Conservation (phyloP, 2,329 filamentous ascomycete genomes). For the Fusarium nanum region DNA sequence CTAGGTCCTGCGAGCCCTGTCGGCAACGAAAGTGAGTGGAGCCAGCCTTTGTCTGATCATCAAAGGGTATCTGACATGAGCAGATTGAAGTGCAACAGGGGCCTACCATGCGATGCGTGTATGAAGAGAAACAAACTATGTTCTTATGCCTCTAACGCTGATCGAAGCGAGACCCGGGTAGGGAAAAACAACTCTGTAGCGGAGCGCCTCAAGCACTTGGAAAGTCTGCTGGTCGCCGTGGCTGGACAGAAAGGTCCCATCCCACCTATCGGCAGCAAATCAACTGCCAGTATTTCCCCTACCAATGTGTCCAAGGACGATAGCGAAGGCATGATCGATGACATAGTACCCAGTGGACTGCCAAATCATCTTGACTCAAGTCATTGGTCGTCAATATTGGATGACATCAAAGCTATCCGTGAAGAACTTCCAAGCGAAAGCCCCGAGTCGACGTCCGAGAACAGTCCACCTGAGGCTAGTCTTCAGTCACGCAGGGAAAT, state of each 20-base stretch:
- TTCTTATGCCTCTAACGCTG: conserved; percentile 49
- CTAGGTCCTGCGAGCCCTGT: conserved; percentile 52
- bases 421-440: conserved; percentile 43
- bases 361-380: conserved; percentile 46
- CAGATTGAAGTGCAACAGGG: conserved; percentile 51
- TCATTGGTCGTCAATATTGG: conserved; percentile 52
- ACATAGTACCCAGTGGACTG: accelerated
- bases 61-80: neutral
- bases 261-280: too few relatives aligned
- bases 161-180: conserved; percentile 4
- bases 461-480: neutral
- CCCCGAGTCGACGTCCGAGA: accelerated
- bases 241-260: neutral
- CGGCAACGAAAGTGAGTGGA: conserved; percentile 49
- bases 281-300: neutral
- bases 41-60: neutral
- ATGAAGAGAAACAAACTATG: conserved; percentile 45
- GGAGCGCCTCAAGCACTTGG: conserved; percentile 47
- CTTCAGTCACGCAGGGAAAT: neutral
- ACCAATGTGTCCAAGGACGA: too few relatives aligned
- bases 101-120: conserved; percentile 50
- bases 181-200: conserved; percentile 14
- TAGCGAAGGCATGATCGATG: accelerated
- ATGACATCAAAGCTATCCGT: conserved; percentile 51
- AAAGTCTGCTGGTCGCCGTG: conserved; percentile 43